Conservation (phyloP, 2,329 filamentous ascomycete genomes). For the Thermoascus crustaceus region DNA sequence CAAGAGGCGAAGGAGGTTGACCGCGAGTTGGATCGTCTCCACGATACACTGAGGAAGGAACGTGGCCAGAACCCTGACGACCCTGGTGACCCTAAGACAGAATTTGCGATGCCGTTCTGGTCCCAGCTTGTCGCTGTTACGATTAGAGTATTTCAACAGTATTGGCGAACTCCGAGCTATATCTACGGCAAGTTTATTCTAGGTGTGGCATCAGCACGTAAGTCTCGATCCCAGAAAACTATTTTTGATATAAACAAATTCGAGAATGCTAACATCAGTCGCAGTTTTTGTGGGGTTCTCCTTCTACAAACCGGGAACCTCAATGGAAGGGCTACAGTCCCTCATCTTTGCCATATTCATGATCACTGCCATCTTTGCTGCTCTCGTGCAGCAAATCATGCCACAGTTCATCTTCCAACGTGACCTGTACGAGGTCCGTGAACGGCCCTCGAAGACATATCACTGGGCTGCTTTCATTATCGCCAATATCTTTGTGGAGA, state of each 20-base stretch:
- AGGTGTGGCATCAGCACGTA: conserved; percentile 37
- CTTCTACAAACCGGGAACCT: conserved; percentile 64
- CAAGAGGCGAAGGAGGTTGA: conserved; percentile 47
- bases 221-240: neutral
- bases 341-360: conserved; percentile 84
- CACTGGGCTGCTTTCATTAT: conserved; percentile 80
- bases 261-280: conserved; percentile 44
- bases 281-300: conserved; percentile 70
- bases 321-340: conserved; percentile 72
- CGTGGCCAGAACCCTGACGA: conserved; percentile 24
- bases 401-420: conserved; percentile 78
- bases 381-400: conserved; percentile 55
- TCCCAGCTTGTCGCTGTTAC: conserved; percentile 59
- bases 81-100: conserved; percentile 49
- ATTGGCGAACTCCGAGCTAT: conserved; percentile 79
- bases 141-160: conserved; percentile 73
- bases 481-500: conserved; percentile 72
- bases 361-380: conserved; percentile 51
- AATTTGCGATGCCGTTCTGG: conserved; percentile 68
- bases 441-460: conserved; percentile 76
- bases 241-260: neutral
- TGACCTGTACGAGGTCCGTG: conserved; percentile 73
- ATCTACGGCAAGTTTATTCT: conserved; percentile 72
- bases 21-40: conserved; percentile 50
- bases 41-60: conserved; percentile 30